Conservation (phyloP, 768 basidiomycete species). For the Termitomyces sp. region DNA sequence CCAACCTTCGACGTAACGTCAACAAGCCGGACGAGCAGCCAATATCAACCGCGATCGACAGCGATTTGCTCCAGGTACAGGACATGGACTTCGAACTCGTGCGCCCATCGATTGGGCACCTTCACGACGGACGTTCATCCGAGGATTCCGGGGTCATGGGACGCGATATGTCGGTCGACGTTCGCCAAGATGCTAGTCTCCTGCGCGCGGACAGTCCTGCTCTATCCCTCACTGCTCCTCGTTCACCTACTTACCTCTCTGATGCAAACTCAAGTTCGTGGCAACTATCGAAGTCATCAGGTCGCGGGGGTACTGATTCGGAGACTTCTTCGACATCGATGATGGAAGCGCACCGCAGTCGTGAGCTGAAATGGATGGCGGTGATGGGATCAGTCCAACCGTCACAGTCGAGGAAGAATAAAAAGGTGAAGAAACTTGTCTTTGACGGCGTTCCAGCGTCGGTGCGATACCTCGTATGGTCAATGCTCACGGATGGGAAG, state of each 20-base stretch:
- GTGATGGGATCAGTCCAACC: constrained; percentile 56
- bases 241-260: constrained; percentile 21
- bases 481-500: constrained; percentile 74
- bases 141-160: constrained; percentile 52
- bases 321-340: constrained; percentile 40
- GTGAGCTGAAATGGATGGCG: constrained; percentile 77
- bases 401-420: constrained; percentile 69
- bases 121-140: constrained; percentile 42
- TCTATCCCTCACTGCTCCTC: constrained; percentile 30
- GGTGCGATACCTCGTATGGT: constrained; percentile 85
- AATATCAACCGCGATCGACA: constrained; percentile 27
- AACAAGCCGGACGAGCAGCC: constrained; percentile 37
- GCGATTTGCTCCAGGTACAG: constrained; percentile 69
- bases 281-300: constrained; percentile 4
- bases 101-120: constrained; percentile 51
- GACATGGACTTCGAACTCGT: constrained; percentile 84
- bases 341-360: constrained; percentile 68
- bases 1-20: constrained; percentile 54
- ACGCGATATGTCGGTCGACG: constrained; percentile 33
- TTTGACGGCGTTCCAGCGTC: constrained; percentile 81
- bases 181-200: constrained; percentile 25
- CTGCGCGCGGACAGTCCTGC: constrained; percentile 43
- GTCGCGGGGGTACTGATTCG: constrained; percentile 23
- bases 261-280: constrained; percentile 13
- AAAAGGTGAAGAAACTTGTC: constrained; percentile 74